These are phyloP conservation scores for Candida palmyrensis DNA, from an alignment of 805 yeast species.

Conservation along the genomic window DNA sequence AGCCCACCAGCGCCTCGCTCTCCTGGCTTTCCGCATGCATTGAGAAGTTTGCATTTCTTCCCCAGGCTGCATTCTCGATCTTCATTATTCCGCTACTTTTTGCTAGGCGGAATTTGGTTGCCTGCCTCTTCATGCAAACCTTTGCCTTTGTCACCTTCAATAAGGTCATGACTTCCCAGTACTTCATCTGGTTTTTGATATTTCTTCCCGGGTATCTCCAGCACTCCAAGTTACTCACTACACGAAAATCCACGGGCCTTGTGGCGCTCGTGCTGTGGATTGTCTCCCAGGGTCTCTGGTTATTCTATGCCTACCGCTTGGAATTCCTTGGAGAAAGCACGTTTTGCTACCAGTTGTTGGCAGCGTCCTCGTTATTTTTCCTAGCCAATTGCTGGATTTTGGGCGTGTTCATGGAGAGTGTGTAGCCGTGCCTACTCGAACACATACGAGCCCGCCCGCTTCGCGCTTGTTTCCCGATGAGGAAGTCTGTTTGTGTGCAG, in stretches of 20 bases:
- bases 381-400: constrained; percentile 56
- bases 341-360: constrained; percentile 55
- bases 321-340: constrained; percentile 74
- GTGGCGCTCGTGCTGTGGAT: constrained; percentile 56
- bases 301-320: constrained; percentile 66
- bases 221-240: constrained; percentile 28
- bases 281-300: constrained; percentile 70
- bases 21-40: constrained; percentile 21
- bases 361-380: constrained; percentile 55
- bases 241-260: constrained; percentile 30
- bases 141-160: constrained; percentile 41
- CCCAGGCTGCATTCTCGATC: constrained; percentile 65
- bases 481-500: constrained; percentile 1
- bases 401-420: constrained; percentile 44
- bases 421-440: not conserved
- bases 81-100: constrained; percentile 51
- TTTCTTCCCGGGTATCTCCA: constrained; percentile 72
- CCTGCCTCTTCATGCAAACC: constrained; percentile 37
- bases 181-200: constrained; percentile 90
- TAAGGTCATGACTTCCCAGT: constrained; percentile 84
- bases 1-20: constrained; percentile 1
- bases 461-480: no score
- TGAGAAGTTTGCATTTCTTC: constrained; percentile 70
- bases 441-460: not conserved
- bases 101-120: constrained; percentile 25